Conservation (phyloP, 2,329 filamentous ascomycete species). For the Cadophora gregata region DNA sequence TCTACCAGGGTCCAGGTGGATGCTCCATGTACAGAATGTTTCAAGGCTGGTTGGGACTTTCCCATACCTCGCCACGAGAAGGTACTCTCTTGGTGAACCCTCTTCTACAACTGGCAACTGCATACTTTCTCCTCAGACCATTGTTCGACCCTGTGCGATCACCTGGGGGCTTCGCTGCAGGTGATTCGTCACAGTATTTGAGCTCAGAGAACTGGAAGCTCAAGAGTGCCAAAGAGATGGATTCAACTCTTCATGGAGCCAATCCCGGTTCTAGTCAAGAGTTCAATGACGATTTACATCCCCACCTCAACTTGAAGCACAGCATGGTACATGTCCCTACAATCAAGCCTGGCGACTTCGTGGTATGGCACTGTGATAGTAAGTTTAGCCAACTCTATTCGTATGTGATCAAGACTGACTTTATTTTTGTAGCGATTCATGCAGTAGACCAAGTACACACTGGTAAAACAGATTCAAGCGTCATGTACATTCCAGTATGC, state of each 20-base stretch:
- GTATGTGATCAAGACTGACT: slow-evolving; percentile 7
- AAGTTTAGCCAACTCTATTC: slow-evolving; percentile 12
- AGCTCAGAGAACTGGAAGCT: slow-evolving; percentile 66
- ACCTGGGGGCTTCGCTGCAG: slow-evolving; percentile 26
- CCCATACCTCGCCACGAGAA: slow-evolving; percentile 71
- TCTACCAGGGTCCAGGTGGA: slow-evolving; percentile 81
- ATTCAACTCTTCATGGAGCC: slow-evolving; percentile 72
- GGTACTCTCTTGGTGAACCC: slow-evolving; percentile 86
- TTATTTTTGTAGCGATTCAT: slow-evolving; percentile 53
- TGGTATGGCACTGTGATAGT: slow-evolving; percentile 63
- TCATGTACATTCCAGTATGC: slow-evolving; percentile 88
- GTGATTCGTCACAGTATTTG: slow-evolving; percentile 48
- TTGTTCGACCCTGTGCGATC: slow-evolving; percentile 65
- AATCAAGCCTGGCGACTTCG: slow-evolving; percentile 71
- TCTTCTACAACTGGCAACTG: slow-evolving; percentile 73
- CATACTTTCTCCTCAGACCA: slow-evolving; percentile 81
- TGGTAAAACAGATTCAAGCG: slow-evolving; percentile 77
- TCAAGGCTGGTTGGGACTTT: slow-evolving; percentile 89
- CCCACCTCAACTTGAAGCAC: slow-evolving; percentile 64
- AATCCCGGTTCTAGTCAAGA: slow-evolving; percentile 68
- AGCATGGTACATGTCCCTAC: slow-evolving; percentile 70
- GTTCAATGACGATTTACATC: slow-evolving; percentile 63
- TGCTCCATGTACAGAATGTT: slow-evolving; percentile 88
- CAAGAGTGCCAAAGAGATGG: slow-evolving; percentile 51
- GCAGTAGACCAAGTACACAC: slow-evolving; percentile 80